Base-by-base conservation (phyloP, 495 filamentous ascomycete species). In the Penicillium alfredii region DNA sequence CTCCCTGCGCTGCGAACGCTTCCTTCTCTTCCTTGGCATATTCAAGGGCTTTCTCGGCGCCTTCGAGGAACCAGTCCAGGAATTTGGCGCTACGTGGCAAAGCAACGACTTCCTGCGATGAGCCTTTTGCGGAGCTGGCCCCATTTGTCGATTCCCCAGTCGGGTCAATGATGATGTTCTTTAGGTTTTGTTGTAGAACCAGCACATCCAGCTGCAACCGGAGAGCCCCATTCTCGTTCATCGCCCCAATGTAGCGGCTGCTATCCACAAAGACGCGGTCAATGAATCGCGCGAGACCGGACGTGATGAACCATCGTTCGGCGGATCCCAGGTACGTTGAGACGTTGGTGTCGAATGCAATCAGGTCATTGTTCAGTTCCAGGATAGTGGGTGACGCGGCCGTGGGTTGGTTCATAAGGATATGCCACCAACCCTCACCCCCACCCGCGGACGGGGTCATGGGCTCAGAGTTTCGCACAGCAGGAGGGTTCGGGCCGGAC, bases 181-280 rank as follows among this genome's bases (percentile, higher is more conserved):
- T 93, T 34, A 98, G 73, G 45, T 94, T 94, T 48, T 97, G 93
- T 53, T 95, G 89, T 18, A 98, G 65, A 30, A 98, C 92, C 6
- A 94, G 70, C 29, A 97, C 86, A 52, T 97, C 93, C 18, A 96
- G 74, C 49, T 86, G 81, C 70, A 97, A 83, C 5, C 87, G 74
- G 13, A 77, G 72, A 44, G 80, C 85, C 10, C 93, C 92, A 38
- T 80, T 72, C 21, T 63, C 62, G 43, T 93, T 89, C 73, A 93
- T 80, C 2, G 72, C 73, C 21, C 75, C 73, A 30, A 88, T 81
- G 39, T 69, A 67, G 8, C 58, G 61, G 7, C 76, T 76, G 46
- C 79, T 76, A n/a, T 74, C 56, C 13, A 88, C 73, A 21, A 94
- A 77, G 31, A 78, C 73, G 14, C 66, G 67, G 40, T 88, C 84